These are phyloP conservation scores for Leccinum barrowsii DNA, from an alignment of 768 basidiomycete genomes.

Conservation along the genomic window DNA sequence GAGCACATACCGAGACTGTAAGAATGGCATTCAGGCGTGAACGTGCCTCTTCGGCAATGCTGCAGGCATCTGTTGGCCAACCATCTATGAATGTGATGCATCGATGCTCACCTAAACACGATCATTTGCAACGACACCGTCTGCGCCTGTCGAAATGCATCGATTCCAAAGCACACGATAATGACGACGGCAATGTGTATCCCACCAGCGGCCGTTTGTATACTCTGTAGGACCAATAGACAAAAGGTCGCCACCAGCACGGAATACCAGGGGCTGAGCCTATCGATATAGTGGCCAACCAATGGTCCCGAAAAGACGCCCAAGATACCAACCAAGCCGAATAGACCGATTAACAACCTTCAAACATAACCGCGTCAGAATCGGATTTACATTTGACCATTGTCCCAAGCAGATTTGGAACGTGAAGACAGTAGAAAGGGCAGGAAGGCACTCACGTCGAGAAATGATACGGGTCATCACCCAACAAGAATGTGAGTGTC, in stretches of 20 bases:
- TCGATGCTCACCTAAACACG: conserved; percentile 22
- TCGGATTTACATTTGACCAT: background rate
- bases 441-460: conserved; percentile 24
- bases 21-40: conserved; percentile 31
- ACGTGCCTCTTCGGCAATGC: conserved; percentile 28
- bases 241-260: conserved; percentile 34
- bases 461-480: conserved; percentile 38
- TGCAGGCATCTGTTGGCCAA: background rate
- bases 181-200: conserved; percentile 37
- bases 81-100: background rate
- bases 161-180: conserved; percentile 40
- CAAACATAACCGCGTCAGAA: background rate
- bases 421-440: background rate
- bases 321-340: conserved; percentile 44
- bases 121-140: conserved; percentile 34
- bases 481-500: conserved; percentile 45
- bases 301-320: conserved; percentile 33
- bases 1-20: conserved; percentile 23
- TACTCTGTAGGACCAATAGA: conserved; percentile 25
- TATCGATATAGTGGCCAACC: conserved; percentile 27
- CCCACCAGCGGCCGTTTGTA: conserved; percentile 38
- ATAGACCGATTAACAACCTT: conserved; percentile 40
- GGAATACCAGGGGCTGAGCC: conserved; percentile 41
- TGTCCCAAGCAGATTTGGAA: background rate
- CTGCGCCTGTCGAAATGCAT: conserved; percentile 38